A percentile compares a stretch with the other conserved stretches of the same genome.
These are phyloP conservation scores for Coniella lustricola DNA, from an alignment of 2,329 filamentous ascomycete species.

Conservation along the genomic window DNA sequence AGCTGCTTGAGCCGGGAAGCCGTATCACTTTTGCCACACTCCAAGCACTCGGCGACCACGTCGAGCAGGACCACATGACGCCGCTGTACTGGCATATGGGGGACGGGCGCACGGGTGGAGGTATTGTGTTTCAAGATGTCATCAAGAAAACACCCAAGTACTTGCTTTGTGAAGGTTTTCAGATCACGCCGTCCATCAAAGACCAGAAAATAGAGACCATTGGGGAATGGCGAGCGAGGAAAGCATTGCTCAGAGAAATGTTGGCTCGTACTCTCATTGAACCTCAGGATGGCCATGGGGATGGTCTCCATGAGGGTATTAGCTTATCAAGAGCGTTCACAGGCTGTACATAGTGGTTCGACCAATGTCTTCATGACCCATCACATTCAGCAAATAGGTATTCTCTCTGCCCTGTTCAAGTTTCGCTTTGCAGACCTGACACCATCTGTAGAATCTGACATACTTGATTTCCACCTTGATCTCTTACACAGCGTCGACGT, in stretches of 20 bases:
- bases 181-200: neutral
- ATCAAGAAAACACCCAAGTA: neutral
- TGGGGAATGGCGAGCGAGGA: neutral
- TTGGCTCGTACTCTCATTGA: neutral
- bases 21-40: neutral
- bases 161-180: neutral
- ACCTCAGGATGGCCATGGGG: neutral
- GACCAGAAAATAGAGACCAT: neutral
- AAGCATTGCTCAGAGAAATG: neutral
- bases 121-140: neutral
- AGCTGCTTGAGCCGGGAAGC: neutral
- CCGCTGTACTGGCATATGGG: neutral
- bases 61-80: neutral
- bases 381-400: no score
- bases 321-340: neutral
- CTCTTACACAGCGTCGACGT: no score
- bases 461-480: no score
- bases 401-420: no score
- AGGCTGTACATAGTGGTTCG: no score
- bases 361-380: no score
- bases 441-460: no score
- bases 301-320: neutral
- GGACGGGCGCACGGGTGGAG: neutral
- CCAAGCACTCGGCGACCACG: conserved; percentile 1
- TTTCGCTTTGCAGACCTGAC: no score